Base-by-base conservation (phyloP, 2,329 filamentous ascomycete genomes). In the Cladorrhinum sp. region DNA sequence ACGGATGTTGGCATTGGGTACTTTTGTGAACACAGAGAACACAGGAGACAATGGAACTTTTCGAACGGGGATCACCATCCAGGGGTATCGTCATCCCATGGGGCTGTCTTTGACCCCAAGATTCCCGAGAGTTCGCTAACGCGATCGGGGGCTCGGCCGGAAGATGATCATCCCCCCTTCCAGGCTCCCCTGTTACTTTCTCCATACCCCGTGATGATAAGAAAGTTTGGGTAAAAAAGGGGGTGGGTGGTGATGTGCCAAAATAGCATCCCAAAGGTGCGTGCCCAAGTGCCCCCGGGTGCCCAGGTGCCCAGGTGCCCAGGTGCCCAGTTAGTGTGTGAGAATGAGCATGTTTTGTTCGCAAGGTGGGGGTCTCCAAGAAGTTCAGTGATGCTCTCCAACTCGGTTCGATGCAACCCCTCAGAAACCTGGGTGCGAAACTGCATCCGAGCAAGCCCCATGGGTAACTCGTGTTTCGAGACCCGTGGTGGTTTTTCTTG, bases 361-460 rank as follows among this genome's bases (percentile, higher is more conserved):
- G 21, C 14, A 49, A 12, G n/a, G 54, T 57, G 54, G 54, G 54
- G 54, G 54, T 49, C 39, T 12, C 53, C 53, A 28, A 55, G 53
- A 59, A 36, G 18, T 42, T 49, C 56, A 46, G 56, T 59, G 60
- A 55, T 53, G 28, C 20, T 59, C 30, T 14, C 53, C 52, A 58
- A 30, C 18, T 20, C 14, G 54, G 46, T 46, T 26, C 46, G 55
- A 56, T 61, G 60, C 61, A 62, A 59, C 60, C 24, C 33, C 21
- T 62, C 28, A 48, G 61, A n/a, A 59, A 64, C 64, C 64, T 59
- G 62, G 63, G 54, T 62, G 52, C 26, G 28, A 33, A 58, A 53
- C 53, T 14, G 39, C 18, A 36, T 23, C 53, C 36, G 39, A 42
- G 36, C 36, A 42, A 42, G 6, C 36, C 36, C 14, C 36, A 16